Evolutionary conservation across 768 basidiomycete species (phyloP).

Genomic region (Mycena maculata): DNA sequence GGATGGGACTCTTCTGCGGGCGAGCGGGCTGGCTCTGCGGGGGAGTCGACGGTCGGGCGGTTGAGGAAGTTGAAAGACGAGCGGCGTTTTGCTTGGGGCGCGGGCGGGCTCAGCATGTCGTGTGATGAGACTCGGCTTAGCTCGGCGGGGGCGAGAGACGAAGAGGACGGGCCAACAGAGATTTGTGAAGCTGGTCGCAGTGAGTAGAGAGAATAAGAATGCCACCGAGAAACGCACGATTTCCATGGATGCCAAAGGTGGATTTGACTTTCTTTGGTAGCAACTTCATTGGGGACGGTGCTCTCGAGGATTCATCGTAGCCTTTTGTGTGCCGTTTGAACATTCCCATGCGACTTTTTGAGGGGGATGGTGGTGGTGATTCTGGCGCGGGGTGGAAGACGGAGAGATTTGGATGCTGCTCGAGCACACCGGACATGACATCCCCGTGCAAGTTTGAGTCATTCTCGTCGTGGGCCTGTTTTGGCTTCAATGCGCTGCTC

Average conservation of each 20-base stretch:
- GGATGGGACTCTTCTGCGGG: constrained; percentile 34
- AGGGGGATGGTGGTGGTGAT: constrained; percentile 64
- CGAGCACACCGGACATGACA: constrained; percentile 63
- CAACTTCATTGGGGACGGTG: constrained; percentile 51
- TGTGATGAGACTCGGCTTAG: constrained; percentile 30
- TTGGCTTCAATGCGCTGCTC: constrained; percentile 30
- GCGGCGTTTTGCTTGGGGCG: constrained; percentile 23
- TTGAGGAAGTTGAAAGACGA: constrained; percentile 31
- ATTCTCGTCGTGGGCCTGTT: constrained; percentile 16
- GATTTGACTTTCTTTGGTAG: constrained; percentile 66
- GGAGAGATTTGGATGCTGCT: constrained; percentile 73
- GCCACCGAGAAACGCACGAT: constrained; percentile 49
- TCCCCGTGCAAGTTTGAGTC: constrained; percentile 46
- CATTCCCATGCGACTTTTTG: constrained; percentile 59
- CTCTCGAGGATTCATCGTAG: constrained; percentile 49
- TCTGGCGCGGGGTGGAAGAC: constrained; percentile 60
- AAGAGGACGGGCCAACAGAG: constrained; percentile 33
- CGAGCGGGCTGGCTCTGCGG: constrained; percentile 28
- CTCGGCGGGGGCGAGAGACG: constrained; percentile 25
- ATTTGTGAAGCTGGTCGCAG: constrained; percentile 34
- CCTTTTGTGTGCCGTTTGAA: constrained; percentile 66
- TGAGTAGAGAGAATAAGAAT: constrained; percentile 44
- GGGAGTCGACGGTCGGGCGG: constrained; percentile 49
- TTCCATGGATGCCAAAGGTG: constrained; percentile 49
- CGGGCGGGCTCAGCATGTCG: constrained; percentile 30